Conservation (phyloP, 352 stramenopile genomes). For the Ophiocytium majus region DNA sequence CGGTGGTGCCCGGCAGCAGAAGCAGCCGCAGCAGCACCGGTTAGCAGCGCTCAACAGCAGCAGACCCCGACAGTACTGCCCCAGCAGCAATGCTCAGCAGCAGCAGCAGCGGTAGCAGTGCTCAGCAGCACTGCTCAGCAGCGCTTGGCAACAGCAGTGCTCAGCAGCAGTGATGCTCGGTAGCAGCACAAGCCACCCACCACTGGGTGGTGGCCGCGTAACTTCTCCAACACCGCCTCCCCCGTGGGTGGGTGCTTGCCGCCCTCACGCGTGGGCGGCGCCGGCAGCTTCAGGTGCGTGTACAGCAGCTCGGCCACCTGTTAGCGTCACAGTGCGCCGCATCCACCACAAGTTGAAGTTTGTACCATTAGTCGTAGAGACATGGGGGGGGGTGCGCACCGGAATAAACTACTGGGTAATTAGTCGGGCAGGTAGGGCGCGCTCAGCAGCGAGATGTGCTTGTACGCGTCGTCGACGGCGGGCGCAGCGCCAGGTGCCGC, state of each 20-base stretch:
- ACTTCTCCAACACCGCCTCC: not conserved
- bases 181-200: not conserved
- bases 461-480: too few species aligned
- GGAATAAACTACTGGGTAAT: too few species aligned
- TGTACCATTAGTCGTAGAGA: too few species aligned
- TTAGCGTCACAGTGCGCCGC: too few species aligned
- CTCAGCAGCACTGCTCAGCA: too few species aligned
- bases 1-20: not conserved
- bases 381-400: too few species aligned
- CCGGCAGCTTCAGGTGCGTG: not conserved
- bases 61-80: not conserved
- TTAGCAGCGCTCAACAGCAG: not conserved
- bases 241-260: slow-evolving; percentile 1
- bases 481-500: too few species aligned
- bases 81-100: not conserved
- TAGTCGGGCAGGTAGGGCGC: too few species aligned
- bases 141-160: not conserved
- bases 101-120: not conserved
- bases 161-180: not conserved
- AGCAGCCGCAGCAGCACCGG: not conserved
- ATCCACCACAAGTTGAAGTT: too few species aligned
- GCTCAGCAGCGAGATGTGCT: too few species aligned
- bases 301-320: not conserved
- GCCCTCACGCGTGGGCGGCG: not conserved
- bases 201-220: not conserved